These are phyloP conservation scores for Paraurostyla sp. DNA, from an alignment of 73 alveolate genomes.

Conservation along the genomic window DNA sequence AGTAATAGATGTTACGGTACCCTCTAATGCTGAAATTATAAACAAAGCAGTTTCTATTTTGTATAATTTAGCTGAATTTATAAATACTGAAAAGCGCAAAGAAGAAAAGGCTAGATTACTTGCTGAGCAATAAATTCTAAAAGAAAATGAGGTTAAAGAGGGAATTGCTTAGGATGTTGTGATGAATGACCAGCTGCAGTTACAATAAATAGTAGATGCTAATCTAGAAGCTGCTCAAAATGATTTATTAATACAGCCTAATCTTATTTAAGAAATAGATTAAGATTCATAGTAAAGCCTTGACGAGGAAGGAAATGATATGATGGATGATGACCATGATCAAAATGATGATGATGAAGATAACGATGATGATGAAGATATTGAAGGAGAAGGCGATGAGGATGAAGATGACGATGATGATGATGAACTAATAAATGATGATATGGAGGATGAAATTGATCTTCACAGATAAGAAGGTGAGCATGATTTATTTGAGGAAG, in stretches of 20 bases:
- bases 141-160: no score
- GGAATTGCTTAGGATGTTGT: not conserved
- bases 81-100: conserved; percentile 16
- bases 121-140: no score
- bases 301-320: not conserved
- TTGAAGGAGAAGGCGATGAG: not conserved
- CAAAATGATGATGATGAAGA: conserved; percentile 7
- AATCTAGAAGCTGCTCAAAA: not conserved
- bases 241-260: no score
- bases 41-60: not conserved
- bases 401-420: conserved; percentile 49
- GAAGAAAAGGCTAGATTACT: no score
- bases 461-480: not conserved
- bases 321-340: conserved; percentile 18
- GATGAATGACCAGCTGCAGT: not conserved
- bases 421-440: not conserved
- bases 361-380: not conserved
- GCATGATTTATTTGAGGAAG: conserved; percentile 17
- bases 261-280: no score
- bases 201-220: not conserved
- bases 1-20: conserved; percentile 18
- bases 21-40: not conserved
- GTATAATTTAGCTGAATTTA: conserved; percentile 6
- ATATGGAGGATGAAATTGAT: not conserved
- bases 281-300: no score